Conservation (phyloP, 163 green algal genomes). For the Chlamydomonas reinhardtii region DNA sequence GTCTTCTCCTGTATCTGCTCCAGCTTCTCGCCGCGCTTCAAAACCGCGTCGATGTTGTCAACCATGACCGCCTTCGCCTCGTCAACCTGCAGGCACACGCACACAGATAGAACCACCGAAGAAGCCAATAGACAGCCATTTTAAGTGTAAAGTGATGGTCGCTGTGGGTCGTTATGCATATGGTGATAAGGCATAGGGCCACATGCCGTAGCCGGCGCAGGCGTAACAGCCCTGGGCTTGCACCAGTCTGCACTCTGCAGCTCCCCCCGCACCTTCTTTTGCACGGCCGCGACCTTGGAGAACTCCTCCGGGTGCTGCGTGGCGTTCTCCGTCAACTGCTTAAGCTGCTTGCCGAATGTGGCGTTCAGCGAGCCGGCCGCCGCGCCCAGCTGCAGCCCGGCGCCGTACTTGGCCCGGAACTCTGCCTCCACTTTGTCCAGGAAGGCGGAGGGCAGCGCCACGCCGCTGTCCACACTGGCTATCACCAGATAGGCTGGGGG, state of each 20-base stretch:
- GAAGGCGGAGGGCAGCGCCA: constrained; percentile 69
- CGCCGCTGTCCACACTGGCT: constrained; percentile 65
- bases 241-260: too few species aligned
- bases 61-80: constrained; percentile 81
- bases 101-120: too few species aligned
- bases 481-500: constrained; percentile 72
- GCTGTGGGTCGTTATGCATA: too few species aligned
- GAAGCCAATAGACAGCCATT: too few species aligned
- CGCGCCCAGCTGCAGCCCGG: too few species aligned
- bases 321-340: constrained; percentile 74
- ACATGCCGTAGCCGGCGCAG: too few species aligned
- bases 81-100: constrained; percentile 69
- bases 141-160: too few species aligned
- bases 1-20: constrained; percentile 98
- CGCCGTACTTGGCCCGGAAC: constrained; percentile 62
- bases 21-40: constrained; percentile 97
- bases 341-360: constrained; percentile 59
- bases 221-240: too few species aligned
- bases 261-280: constrained; percentile 60
- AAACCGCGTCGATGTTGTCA: constrained; percentile 98
- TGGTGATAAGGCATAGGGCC: too few species aligned
- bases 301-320: constrained; percentile 74
- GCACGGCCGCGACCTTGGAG: constrained; percentile 67
- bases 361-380: too few species aligned
- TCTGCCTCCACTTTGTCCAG: constrained; percentile 66